These are phyloP conservation scores for Gaultheria prostrata DNA, from an alignment of 148 eudicot genomes.

Conservation along the genomic window DNA sequence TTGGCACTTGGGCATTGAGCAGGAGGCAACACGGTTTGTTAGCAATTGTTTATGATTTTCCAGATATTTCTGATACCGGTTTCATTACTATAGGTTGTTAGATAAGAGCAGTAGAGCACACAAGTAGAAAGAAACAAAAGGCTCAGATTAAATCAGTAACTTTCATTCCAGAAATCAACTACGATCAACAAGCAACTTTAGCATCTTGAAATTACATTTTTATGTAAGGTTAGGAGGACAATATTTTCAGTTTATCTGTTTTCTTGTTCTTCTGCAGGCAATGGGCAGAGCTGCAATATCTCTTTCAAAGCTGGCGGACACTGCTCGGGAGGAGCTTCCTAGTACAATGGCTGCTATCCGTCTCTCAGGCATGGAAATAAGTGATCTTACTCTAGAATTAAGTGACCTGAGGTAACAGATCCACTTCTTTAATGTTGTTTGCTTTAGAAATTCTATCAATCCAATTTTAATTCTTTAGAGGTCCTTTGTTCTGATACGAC, in stretches of 20 bases:
- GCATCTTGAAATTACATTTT: background rate
- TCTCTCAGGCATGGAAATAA: conserved; percentile 90
- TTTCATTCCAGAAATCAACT: background rate
- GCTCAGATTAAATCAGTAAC: background rate
- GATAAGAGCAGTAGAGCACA: background rate
- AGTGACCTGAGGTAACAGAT: conserved; percentile 73
- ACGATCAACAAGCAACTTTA: background rate
- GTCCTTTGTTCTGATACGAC: background rate
- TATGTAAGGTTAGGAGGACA: background rate
- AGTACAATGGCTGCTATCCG: conserved; percentile 91
- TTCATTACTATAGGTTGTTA: background rate
- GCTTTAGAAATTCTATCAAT: background rate
- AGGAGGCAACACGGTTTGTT: background rate
- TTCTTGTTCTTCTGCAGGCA: conserved; percentile 44
- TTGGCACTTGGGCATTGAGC: background rate
- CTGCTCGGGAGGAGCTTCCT: conserved; percentile 85
- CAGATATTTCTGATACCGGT: background rate
- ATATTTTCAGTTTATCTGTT: background rate
- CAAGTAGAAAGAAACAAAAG: background rate
- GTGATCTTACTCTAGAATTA: conserved; percentile 86
- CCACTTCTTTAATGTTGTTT: background rate
- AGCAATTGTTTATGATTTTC: background rate
- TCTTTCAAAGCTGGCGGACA: conserved; percentile 78
- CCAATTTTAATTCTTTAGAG: background rate
- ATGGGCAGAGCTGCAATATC: conserved; percentile 78